phyloP scores from a whole-genome alignment of 2,329 filamentous ascomycete genomes.

The Didymosphaeria variabile region DNA sequence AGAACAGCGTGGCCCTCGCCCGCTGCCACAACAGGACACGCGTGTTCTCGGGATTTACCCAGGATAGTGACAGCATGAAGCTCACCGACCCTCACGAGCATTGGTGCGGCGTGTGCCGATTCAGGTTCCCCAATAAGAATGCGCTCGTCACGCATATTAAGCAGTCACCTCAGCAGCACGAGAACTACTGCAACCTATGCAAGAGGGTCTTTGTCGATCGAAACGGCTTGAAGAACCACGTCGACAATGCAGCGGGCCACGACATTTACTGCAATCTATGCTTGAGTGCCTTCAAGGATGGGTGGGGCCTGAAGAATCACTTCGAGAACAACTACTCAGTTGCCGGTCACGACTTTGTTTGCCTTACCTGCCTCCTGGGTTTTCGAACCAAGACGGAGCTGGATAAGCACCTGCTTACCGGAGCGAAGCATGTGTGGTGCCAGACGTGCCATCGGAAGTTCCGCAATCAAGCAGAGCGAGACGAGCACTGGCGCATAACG shows the following conservation, averaged over 20 bases:
- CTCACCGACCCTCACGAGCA: conserved; percentile 33
- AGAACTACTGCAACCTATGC: conserved; percentile 48
- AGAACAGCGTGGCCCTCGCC: conserved; percentile 3
- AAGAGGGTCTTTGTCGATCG: conserved; percentile 45
- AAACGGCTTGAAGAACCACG: conserved; percentile 46
- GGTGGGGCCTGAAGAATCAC: conserved; percentile 44
- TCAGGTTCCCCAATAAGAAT: conserved; percentile 33
- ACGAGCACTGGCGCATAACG: conserved; percentile 43
- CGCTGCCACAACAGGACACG: conserved; percentile 12
- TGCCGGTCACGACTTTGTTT: conserved; percentile 38
- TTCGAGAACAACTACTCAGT: conserved; percentile 44
- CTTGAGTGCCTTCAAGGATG: conserved; percentile 44
- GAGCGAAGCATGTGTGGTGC: conserved; percentile 42
- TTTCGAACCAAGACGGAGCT: conserved; percentile 34
- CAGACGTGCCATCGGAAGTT: conserved; percentile 38
- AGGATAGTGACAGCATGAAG: conserved; percentile 22
- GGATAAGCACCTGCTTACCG: conserved; percentile 34
- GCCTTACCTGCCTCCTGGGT: conserved; percentile 39
- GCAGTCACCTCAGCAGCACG: conserved; percentile 30
- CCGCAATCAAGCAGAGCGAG: conserved; percentile 40
- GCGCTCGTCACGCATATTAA: conserved; percentile 39
- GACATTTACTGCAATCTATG: conserved; percentile 44
- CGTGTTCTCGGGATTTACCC: conserved; percentile 19
- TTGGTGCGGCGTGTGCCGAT: conserved; percentile 45
- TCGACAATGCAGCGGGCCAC: conserved; percentile 41